phyloP scores from a whole-genome alignment of 2,329 filamentous ascomycete genomes.

The Teratosphaeria gauchensis region DNA sequence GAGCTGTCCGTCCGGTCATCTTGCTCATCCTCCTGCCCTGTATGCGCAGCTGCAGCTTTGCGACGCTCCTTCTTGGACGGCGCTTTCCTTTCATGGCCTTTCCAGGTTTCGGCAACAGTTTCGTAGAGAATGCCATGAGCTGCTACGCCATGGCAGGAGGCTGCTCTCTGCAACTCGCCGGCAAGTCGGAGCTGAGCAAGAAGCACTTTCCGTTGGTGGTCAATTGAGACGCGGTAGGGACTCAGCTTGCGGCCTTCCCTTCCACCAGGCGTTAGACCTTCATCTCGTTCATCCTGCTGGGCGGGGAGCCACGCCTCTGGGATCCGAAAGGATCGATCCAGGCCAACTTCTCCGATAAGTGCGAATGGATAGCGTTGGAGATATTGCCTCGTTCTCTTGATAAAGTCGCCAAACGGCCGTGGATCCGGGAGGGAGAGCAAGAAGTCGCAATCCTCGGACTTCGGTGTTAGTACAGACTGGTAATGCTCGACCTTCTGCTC shows the following conservation, averaged over 20 bases:
- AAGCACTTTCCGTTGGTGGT: slow-evolving; percentile 60
- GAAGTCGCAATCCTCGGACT: slow-evolving; percentile 42
- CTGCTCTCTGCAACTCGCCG: slow-evolving; percentile 53
- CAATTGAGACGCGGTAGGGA: slow-evolving; percentile 55
- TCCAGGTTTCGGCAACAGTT: slow-evolving; percentile 56
- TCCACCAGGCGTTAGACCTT: slow-evolving; percentile 54
- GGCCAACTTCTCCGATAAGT: slow-evolving; percentile 65
- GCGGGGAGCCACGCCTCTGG: slow-evolving; percentile 48
- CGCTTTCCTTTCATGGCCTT: slow-evolving; percentile 56
- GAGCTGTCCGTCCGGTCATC: not conserved
- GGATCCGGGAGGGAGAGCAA: slow-evolving; percentile 50
- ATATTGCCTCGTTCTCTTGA: slow-evolving; percentile 46
- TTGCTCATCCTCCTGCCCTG: slow-evolving; percentile 7
- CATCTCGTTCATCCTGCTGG: slow-evolving; percentile 33
- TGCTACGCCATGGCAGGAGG: slow-evolving; percentile 66
- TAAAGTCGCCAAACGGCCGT: slow-evolving; percentile 47
- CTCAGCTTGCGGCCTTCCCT: slow-evolving; percentile 60
- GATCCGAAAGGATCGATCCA: slow-evolving; percentile 69
- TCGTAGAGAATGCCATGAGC: slow-evolving; percentile 64
- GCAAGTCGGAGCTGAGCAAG: slow-evolving; percentile 61
- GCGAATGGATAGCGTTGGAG: slow-evolving; percentile 52
- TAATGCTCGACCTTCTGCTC: slow-evolving; percentile 52
- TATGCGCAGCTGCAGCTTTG: slow-evolving; percentile 6
- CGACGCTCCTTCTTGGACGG: slow-evolving; percentile 49
- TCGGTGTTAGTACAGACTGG: slow-evolving; percentile 50